Evolutionary conservation across 2,329 filamentous ascomycete genomes (phyloP), one percentile per base, ranked within the genome.

Genomic region (Arachnopeziza araneosa): DNA sequence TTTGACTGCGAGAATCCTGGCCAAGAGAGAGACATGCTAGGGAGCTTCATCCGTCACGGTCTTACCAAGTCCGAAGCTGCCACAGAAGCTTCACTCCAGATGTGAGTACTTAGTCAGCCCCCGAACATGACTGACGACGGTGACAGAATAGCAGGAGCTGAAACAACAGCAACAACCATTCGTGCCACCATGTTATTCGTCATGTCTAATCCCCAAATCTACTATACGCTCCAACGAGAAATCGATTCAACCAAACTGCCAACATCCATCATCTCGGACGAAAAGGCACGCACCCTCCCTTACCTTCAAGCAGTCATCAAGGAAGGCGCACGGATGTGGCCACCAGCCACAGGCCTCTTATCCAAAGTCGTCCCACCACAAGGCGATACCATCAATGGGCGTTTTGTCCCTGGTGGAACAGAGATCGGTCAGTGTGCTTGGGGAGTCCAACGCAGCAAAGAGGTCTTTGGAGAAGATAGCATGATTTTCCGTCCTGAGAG

Each of bases 161-260:
- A 86, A 61, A 84, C 81, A 0, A 83, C 82, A 0, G 81, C 83
- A 0, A 81, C 80, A 0, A 78, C 78, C 1, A 77, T 86, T 12
- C 78, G 83, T 2, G 74, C 77, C 50, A 82, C 77, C 0, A 63
- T 85, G 58, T 75, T 85, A 23, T 77, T 81, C 66, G 68, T 85
- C 59, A 76, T 80, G 23, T 80, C 77, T n/a, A 78, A 76, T 24
- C 79, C 79, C 0, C 73, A 72, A 0, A 76, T 82, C 0, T 76
- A 79, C 59, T 59, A 64, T 3, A 78, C 71, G 2, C 71, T 86
- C 0, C 76, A 77, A 5, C 71, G 61, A 0, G 80, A 85, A 63
- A 77, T 81, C 9, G 69, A 70, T 12, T 65, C 70, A 12, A 71
- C 77, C 56, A 49, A 55, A 22, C 30, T 22, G 24, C 7, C 26